A percentile compares a stretch with the other conserved stretches of the same genome.
Evolutionary conservation across 768 basidiomycete species (phyloP).

Genomic region (Trichaptum fuscoviolaceum): DNA sequence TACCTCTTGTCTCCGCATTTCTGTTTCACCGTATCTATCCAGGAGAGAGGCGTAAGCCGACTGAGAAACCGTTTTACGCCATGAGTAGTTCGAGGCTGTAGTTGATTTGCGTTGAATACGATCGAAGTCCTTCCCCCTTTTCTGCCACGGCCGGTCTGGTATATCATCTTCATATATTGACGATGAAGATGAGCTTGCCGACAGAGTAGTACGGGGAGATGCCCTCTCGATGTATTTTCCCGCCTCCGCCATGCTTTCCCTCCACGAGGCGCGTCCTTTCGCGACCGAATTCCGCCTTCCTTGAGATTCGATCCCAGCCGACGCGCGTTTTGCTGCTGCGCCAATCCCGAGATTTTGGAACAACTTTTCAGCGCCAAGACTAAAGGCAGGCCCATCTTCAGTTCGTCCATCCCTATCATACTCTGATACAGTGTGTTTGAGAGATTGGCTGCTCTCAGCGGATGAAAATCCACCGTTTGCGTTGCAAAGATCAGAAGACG

Average conservation of each 20-base stretch:
- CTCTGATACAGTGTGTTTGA: slow-evolving; percentile 12
- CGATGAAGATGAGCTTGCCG: slow-evolving; percentile 11
- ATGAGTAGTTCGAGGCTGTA: slow-evolving; percentile 15
- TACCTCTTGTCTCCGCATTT: slow-evolving; percentile 59
- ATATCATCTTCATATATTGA: slow-evolving; percentile 15
- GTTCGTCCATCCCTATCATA: slow-evolving; percentile 15
- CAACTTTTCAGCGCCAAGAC: slow-evolving; percentile 43
- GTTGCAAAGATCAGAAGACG: slow-evolving; percentile 32
- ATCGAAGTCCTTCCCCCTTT: slow-evolving; percentile 5
- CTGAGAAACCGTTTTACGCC: slow-evolving; percentile 29
- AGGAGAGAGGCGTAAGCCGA: slow-evolving; percentile 31
- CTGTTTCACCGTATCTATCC: slow-evolving; percentile 38
- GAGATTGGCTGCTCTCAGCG: slow-evolving; percentile 10
- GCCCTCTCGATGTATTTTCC: slow-evolving; percentile 14
- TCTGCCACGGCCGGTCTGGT: slow-evolving; percentile 2
- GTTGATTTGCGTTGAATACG: background rate
- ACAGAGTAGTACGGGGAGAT: slow-evolving; percentile 9
- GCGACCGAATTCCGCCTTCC: background rate
- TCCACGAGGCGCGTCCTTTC: background rate
- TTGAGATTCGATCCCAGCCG: background rate
- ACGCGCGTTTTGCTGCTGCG: background rate
- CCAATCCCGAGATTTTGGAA: slow-evolving; percentile 30
- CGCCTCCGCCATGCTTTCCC: slow-evolving; percentile 6
- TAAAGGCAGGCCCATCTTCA: slow-evolving; percentile 21
- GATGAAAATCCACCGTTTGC: slow-evolving; percentile 11